These are phyloP conservation scores for Aspergillus avenaceus DNA, from an alignment of 495 filamentous ascomycete genomes.

Conservation along the genomic window DNA sequence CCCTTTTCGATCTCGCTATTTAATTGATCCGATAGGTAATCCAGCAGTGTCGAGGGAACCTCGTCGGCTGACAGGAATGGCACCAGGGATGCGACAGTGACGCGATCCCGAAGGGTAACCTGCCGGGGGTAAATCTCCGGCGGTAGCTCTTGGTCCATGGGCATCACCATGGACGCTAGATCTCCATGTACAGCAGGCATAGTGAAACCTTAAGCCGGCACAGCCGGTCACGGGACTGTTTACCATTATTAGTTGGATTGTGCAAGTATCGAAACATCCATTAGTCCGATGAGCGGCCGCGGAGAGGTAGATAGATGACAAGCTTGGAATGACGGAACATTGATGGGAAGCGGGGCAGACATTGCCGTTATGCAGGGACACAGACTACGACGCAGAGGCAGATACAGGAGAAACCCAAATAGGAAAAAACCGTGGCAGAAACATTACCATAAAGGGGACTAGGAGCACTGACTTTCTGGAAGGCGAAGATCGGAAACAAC, in stretches of 20 bases:
- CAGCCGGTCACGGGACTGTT: constrained; percentile 38
- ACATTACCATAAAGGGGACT: neutral
- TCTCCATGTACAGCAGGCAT: constrained; percentile 93
- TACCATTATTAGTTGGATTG: constrained; percentile 32
- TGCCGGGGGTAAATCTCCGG: constrained; percentile 68
- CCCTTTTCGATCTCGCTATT: constrained; percentile 94
- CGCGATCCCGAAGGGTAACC: constrained; percentile 84
- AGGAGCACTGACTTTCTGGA: constrained; percentile 23
- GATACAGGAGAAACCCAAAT: neutral
- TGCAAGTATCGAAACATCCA: constrained; percentile 2
- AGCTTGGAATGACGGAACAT: neutral
- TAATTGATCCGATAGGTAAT: constrained; percentile 79
- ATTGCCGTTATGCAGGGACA: neutral
- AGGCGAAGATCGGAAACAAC: constrained; percentile 3
- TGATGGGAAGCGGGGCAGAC: neutral
- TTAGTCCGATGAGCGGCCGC: neutral
- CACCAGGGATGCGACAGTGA: constrained; percentile 85
- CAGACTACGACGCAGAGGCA: constrained; percentile 1
- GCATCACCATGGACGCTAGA: constrained; percentile 48
- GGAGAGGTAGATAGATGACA: neutral
- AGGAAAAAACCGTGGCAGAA: neutral
- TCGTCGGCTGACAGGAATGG: constrained; percentile 74
- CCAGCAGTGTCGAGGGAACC: constrained; percentile 70
- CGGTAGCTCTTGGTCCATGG: constrained; percentile 55
- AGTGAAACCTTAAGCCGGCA: constrained; percentile 22